Base-by-base conservation (phyloP, 208 protist species). In the Crithidia bombi region DNA sequence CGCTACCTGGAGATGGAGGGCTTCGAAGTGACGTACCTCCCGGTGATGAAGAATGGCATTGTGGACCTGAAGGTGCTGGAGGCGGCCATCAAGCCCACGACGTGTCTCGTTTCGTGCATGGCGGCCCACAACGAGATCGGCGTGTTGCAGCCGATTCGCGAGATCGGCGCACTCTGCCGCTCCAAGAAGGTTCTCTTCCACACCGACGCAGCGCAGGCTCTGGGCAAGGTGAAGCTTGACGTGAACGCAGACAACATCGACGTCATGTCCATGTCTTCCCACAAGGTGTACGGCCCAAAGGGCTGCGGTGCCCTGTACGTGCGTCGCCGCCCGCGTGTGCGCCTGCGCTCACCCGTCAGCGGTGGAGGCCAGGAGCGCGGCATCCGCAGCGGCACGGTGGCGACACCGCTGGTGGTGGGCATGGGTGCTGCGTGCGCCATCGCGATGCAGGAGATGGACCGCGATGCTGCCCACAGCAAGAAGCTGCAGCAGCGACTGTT, bases 61-160 rank as follows among this genome's bases (percentile, higher is more conserved):
- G 83, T 99, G 19, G 94, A 99, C 72, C 74, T 99, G 12, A 83
- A 93, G 43, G 75, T 68, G 66, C 87, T 99, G 6, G 87, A 96
- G 69, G 88, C 84, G 4, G 90, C 97, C 19, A 98, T 99, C 30
- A 85, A 89, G 61, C 92, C 93, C 35, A 94, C 83, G 6, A 99
- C 99, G 12, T 90, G 80, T 25, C 86, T 99, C 35, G 98, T 99
- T 1, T 98, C 96, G 17, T 89, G 99, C 67, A 99, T 99, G 98
- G 75, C 83, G 10, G 98, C 99, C 1, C 98, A 99, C 87, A 99
- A 99, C 83, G 99, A 99, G 74, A 99, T 99, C 73, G 98, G 98
- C 59, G 97, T 99, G 19, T 82, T 99, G 46, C 98, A 99, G 83
- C 98, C 98, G 6, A 76, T 99, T 19, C 78, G 80, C 38, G 93